Base-by-base conservation (phyloP, 805 yeast species). In the Ogataea paraovalis region DNA sequence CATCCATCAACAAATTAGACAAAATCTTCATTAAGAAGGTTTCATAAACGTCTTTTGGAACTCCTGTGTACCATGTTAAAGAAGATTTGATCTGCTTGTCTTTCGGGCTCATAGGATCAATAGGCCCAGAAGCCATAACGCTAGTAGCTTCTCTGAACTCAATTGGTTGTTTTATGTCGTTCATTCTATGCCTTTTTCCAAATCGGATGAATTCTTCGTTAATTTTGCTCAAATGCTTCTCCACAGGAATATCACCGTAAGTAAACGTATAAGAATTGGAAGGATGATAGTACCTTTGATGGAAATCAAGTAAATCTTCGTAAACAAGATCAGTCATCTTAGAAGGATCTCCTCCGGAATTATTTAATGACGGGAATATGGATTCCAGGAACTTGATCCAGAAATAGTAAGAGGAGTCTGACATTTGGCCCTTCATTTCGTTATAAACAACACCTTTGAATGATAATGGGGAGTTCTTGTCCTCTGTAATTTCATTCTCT, bases 371-470 rank as follows among this genome's bases (percentile, higher is more conserved):
- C 2, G 96, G 94, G 59, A 89, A 94, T 12, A 94, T 76, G 7
- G 87, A 70, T 66, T 88, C 87, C 60, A 87, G 89, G 71, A 83
- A 92, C 52, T 83, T 80, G 59, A 84, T 87, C 80, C 91, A 92
- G 63, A 76, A 90, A 53, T 83, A 78, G 65, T 94, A 94, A 2
- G 91, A 80, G 0, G 96, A 79, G 64, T 89, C 92, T 0, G 96
- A 86, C 61, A 88, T 80, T 67, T 92, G 97, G 8, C 99, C 99
- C 67, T 94, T 94, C 99, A 94, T 94, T 69, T 94, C 99, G 63
- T 94, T 94, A 65, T 87, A 94, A 2, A 94, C 99, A 30, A 94
- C 99, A 41, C 99, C 99, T 66, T 94, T 94, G 66, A 89, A 88
- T 3, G 71, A 72, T 38, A 94, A 61, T 1, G 88, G 86, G 13